Evolutionary conservation across 1,284 basidiomycete genomes (phyloP).

Genomic region (Phenoliferia sp.): DNA sequence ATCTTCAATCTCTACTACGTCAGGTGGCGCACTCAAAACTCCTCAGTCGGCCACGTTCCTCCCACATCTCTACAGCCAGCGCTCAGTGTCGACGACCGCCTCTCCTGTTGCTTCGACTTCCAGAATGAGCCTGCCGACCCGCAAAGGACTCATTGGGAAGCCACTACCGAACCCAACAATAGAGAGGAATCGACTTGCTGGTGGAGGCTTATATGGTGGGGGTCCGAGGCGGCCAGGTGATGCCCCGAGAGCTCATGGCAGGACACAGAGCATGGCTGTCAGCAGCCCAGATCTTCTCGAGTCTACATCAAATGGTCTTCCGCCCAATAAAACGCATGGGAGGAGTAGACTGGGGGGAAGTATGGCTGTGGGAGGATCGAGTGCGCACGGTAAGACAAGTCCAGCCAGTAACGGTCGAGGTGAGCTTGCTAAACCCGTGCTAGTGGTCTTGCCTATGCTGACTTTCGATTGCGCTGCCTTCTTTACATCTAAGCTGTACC

Average conservation of each 20-base stretch:
- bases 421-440: conserved; percentile 5
- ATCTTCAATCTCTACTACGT: not conserved
- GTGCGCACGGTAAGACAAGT: not conserved
- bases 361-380: conserved; percentile 2
- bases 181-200: not conserved
- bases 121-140: conserved; percentile 1
- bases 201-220: conserved; percentile 12
- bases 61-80: not conserved
- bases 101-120: not conserved
- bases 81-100: not conserved
- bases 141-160: conserved; percentile 34
- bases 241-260: conserved; percentile 7
- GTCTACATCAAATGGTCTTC: not conserved
- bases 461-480: not conserved
- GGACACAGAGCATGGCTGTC: conserved; percentile 27
- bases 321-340: not conserved
- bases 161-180: conserved; percentile 42
- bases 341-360: conserved; percentile 18
- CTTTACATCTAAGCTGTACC: not conserved
- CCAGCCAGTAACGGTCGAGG: conserved; percentile 1
- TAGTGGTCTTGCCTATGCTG: not conserved
- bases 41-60: conserved; percentile 3
- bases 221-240: conserved; percentile 24
- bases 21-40: conserved; percentile 3
- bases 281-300: conserved; percentile 19